phyloP scores from a whole-genome alignment of 805 yeast genomes.

The Ogataea wickerhamii region DNA sequence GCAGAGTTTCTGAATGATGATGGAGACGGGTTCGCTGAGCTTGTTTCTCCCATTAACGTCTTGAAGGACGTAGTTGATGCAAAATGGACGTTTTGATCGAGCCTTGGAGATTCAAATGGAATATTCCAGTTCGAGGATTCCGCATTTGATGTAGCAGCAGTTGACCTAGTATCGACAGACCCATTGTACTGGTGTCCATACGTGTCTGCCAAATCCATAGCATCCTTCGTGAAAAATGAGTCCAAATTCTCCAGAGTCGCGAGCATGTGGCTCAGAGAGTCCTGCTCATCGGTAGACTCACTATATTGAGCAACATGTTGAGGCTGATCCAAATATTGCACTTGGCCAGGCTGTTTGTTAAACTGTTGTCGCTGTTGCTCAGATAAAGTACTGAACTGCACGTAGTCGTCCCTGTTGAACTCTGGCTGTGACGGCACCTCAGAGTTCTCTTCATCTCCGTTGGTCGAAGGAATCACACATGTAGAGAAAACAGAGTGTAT shows the following conservation, averaged over 20 bases:
- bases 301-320: slow-evolving; percentile 37
- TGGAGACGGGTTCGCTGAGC: slow-evolving; percentile 9
- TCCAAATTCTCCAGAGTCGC: slow-evolving; percentile 88
- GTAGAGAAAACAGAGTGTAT: slow-evolving; percentile 94
- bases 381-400: slow-evolving; percentile 30
- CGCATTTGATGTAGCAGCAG: slow-evolving; percentile 35
- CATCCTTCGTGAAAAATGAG: slow-evolving; percentile 75
- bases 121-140: slow-evolving; percentile 22
- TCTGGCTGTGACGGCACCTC: slow-evolving; percentile 15
- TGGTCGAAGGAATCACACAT: slow-evolving; percentile 50
- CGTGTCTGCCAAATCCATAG: slow-evolving; percentile 24
- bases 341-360: slow-evolving; percentile 32
- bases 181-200: slow-evolving; percentile 43
- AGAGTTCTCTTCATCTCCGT: slow-evolving; percentile 39
- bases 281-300: slow-evolving; percentile 53
- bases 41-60: slow-evolving; percentile 57
- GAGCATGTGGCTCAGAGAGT: slow-evolving; percentile 84
- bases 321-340: slow-evolving; percentile 15
- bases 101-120: slow-evolving; percentile 27
- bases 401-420: slow-evolving; percentile 61
- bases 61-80: slow-evolving; percentile 72
- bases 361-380: slow-evolving; percentile 24
- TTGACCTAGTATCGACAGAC: slow-evolving; percentile 61
- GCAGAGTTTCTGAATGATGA: slow-evolving; percentile 19
- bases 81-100: slow-evolving; percentile 26